These are phyloP conservation scores for Penicillium verrucosum DNA, from an alignment of 2,329 filamentous ascomycete genomes.

Conservation along the genomic window DNA sequence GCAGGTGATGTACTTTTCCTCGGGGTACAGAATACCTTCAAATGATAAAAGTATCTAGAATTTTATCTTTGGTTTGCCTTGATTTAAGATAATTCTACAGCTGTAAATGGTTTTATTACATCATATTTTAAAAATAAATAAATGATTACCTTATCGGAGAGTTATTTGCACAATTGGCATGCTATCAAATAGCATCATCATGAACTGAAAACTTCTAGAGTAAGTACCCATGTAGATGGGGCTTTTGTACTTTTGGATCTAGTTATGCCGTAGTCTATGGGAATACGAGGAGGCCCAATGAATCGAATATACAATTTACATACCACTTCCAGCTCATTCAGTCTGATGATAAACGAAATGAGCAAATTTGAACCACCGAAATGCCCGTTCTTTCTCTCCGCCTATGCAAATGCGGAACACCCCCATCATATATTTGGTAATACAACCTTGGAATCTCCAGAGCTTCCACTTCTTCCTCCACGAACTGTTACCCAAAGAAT, in stretches of 20 bases:
- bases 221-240: not conserved
- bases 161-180: rapidly evolving
- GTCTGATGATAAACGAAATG: not conserved
- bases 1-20: not conserved
- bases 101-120: not conserved
- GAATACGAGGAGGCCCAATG: not conserved
- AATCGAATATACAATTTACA: not conserved
- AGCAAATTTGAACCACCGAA: not conserved
- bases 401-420: constrained; percentile 4
- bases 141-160: not conserved
- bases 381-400: constrained; percentile 1
- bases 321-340: not conserved
- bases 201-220: not conserved
- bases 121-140: rapidly evolving
- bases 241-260: not conserved
- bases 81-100: too few relatives aligned
- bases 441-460: not conserved
- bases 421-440: constrained; percentile 5
- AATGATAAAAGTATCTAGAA: not conserved
- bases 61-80: not conserved
- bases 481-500: not conserved
- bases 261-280: not conserved
- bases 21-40: not conserved
- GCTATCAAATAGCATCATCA: not conserved
- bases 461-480: not conserved